A percentile compares a stretch with the other conserved stretches of the same genome.
phyloP scores from a whole-genome alignment of 176 grass and related monocot species.

The Saccharum spontaneum region DNA sequence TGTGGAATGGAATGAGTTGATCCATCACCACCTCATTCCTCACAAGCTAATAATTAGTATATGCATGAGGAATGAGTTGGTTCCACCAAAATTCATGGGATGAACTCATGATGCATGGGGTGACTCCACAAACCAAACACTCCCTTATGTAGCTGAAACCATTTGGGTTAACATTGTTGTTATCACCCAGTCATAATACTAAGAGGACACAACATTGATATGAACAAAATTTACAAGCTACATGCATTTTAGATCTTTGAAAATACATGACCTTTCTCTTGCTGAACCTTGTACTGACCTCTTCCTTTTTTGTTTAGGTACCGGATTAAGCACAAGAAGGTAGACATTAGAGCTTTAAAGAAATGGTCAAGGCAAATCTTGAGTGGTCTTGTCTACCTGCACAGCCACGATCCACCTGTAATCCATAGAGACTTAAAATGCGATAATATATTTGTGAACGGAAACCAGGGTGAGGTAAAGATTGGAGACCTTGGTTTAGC shows the following conservation, averaged over 20 bases:
- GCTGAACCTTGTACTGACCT: neutral
- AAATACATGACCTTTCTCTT: slow-evolving; percentile 3
- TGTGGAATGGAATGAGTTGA: too few relatives aligned
- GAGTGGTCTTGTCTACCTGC: slow-evolving; percentile 74
- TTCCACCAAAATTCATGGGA: too few relatives aligned
- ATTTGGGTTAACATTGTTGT: slow-evolving; percentile 5
- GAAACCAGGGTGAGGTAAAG: slow-evolving; percentile 83
- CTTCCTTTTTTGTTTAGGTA: slow-evolving; percentile 47
- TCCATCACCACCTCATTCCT: too few relatives aligned
- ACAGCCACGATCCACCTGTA: slow-evolving; percentile 76
- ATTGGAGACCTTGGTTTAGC: slow-evolving; percentile 84
- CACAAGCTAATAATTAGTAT: too few relatives aligned
- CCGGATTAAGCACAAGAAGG: slow-evolving; percentile 73
- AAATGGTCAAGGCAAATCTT: slow-evolving; percentile 88
- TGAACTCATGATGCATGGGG: too few relatives aligned
- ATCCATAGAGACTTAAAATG: slow-evolving; percentile 82
- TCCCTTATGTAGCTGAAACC: neutral
- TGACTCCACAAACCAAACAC: too few relatives aligned
- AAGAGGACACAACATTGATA: neutral
- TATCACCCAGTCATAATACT: neutral
- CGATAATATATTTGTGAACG: slow-evolving; percentile 84
- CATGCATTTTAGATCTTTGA: neutral
- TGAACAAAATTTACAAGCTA: neutral
- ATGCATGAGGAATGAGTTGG: too few relatives aligned
- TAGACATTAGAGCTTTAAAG: slow-evolving; percentile 77